phyloP scores from a whole-genome alignment of 2,329 filamentous ascomycete genomes.

The Periconia digitata region DNA sequence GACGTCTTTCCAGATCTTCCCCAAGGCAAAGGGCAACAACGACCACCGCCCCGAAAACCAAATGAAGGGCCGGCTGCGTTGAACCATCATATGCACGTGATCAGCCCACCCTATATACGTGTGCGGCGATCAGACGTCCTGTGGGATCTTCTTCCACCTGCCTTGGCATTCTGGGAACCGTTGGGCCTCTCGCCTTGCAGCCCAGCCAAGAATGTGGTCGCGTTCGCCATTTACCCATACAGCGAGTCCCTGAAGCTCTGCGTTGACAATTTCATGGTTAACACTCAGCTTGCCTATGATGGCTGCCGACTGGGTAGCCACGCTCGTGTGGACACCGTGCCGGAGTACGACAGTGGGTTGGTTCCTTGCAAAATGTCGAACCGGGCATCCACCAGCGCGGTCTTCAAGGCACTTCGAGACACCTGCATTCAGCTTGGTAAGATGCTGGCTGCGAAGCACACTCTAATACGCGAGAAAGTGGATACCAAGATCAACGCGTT shows the following conservation, averaged over 20 bases:
- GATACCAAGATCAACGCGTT: constrained; percentile 58
- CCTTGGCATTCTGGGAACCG: constrained; percentile 79
- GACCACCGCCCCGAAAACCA: constrained; percentile 31
- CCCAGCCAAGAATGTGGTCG: constrained; percentile 70
- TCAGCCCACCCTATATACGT: constrained; percentile 71
- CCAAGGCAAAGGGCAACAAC: constrained; percentile 38
- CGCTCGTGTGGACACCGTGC: constrained; percentile 43
- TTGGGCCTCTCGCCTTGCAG: constrained; percentile 72
- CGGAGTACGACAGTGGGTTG: constrained; percentile 38
- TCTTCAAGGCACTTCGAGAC: constrained; percentile 34
- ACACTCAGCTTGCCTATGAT: constrained; percentile 72
- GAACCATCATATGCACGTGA: constrained; percentile 39
- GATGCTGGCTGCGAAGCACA: constrained; percentile 35
- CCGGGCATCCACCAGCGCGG: constrained; percentile 20
- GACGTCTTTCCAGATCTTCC: constrained; percentile 47
- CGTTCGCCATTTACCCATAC: constrained; percentile 70
- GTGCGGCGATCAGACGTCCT: constrained; percentile 69
- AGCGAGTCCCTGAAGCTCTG: constrained; percentile 64
- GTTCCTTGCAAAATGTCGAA: constrained; percentile 30
- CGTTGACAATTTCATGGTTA: constrained; percentile 65
- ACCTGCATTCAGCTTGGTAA: constrained; percentile 47
- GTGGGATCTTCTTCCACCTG: constrained; percentile 73
- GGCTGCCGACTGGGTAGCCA: constrained; percentile 72
- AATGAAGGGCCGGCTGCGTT: constrained; percentile 31
- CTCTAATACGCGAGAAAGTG: constrained; percentile 35